These are phyloP conservation scores for Lepidium sativum DNA, from an alignment of 345 rosid genomes.

Conservation along the genomic window DNA sequence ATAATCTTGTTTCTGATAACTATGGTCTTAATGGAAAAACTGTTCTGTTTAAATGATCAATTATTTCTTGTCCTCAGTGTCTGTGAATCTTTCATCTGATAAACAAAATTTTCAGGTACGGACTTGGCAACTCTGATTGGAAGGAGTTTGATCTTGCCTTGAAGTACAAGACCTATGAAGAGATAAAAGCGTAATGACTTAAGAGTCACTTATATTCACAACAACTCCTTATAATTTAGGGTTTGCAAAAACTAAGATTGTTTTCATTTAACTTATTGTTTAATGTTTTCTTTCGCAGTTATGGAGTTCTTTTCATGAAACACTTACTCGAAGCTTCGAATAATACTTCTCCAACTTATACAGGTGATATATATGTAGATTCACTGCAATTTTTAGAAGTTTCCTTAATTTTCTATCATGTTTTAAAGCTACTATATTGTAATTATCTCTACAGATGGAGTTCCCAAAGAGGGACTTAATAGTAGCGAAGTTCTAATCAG, in stretches of 20 bases:
- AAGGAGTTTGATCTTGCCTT: conserved; percentile 52
- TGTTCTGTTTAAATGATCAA: no score
- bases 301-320: conserved; percentile 49
- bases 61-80: no score
- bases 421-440: not conserved
- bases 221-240: not conserved
- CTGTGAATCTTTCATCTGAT: no score
- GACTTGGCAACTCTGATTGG: conserved; percentile 71
- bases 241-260: not conserved
- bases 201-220: conserved; percentile 3
- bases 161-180: conserved; percentile 56
- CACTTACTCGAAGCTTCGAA: conserved; percentile 49
- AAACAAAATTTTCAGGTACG: conserved; percentile 47
- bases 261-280: not conserved
- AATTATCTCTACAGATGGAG: conserved; percentile 56
- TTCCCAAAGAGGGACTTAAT: conserved; percentile 69
- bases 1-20: not conserved
- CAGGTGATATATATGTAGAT: conserved; percentile 38
- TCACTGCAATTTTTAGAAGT: not conserved
- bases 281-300: conserved; percentile 33
- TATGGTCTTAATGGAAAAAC: no score
- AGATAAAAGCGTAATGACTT: conserved; percentile 49
- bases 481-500: conserved; percentile 53
- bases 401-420: not conserved
- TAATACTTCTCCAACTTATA: conserved; percentile 37